Conservation (phyloP, 2,329 filamentous ascomycete genomes). For the Septoria petroselini region DNA sequence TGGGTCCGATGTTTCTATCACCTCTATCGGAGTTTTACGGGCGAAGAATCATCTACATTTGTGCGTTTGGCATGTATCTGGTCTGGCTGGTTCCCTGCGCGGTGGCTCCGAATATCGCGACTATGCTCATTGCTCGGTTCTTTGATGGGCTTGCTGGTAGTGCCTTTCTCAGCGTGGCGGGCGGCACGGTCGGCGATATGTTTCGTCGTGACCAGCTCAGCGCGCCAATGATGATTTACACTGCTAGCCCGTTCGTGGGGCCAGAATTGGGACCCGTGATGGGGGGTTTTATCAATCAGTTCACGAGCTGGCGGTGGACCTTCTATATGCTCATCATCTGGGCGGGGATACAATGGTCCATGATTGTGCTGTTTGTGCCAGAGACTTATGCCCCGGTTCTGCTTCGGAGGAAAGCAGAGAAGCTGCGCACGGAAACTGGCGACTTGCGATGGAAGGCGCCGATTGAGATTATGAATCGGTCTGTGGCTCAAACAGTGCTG, state of each 20-base stretch:
- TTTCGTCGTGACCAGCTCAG: slow-evolving; percentile 68
- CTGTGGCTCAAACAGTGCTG: slow-evolving; percentile 55
- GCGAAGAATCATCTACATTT: slow-evolving; percentile 63
- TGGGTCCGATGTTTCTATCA: slow-evolving; percentile 56
- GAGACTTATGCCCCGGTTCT: slow-evolving; percentile 75
- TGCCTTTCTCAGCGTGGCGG: slow-evolving; percentile 66
- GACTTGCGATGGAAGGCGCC: slow-evolving; percentile 67
- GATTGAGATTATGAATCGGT: slow-evolving; percentile 69
- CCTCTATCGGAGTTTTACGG: slow-evolving; percentile 68
- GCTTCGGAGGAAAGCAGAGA: slow-evolving; percentile 66
- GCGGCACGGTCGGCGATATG: slow-evolving; percentile 61
- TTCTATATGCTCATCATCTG: slow-evolving; percentile 85
- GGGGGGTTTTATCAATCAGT: slow-evolving; percentile 80
- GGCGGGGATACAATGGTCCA: slow-evolving; percentile 61
- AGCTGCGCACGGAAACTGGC: slow-evolving; percentile 70
- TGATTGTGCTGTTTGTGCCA: slow-evolving; percentile 71
- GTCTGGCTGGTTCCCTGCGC: slow-evolving; percentile 54
- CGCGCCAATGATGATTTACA: slow-evolving; percentile 77
- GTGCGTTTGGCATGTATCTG: slow-evolving; percentile 62
- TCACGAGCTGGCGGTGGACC: slow-evolving; percentile 69
- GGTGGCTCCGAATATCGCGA: slow-evolving; percentile 54
- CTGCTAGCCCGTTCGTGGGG: slow-evolving; percentile 56
- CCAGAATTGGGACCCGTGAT: slow-evolving; percentile 58
- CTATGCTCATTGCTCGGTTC: slow-evolving; percentile 56
- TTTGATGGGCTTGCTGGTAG: slow-evolving; percentile 53